Conservation (phyloP, 306 rosid genomes). For the Styphnolobium japonicum region DNA sequence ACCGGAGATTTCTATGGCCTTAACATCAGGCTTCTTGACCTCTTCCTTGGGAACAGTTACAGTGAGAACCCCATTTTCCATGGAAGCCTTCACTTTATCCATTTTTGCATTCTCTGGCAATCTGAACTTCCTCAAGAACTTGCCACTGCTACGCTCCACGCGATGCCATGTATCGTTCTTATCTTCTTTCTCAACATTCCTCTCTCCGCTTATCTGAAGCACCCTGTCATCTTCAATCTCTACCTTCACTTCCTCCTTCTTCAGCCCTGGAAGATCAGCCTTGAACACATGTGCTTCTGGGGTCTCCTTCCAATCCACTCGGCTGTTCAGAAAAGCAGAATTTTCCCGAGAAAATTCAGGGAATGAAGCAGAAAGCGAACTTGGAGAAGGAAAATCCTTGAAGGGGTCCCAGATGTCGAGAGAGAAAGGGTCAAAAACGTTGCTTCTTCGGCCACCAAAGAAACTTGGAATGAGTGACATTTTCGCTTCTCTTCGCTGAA, state of each 20-base stretch:
- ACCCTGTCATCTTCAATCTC: conserved; percentile 30
- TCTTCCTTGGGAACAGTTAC: conserved; percentile 27
- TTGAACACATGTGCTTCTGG: conserved; percentile 41
- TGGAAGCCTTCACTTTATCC: conserved; percentile 18
- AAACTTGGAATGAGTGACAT: conserved; percentile 25
- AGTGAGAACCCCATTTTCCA: conserved; percentile 37
- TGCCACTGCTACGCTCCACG: conserved; percentile 36
- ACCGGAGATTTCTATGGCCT: conserved; percentile 16
- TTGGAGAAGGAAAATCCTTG: not conserved
- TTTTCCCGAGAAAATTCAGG: not conserved
- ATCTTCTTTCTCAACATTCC: conserved; percentile 27
- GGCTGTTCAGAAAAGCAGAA: conserved; percentile 26
- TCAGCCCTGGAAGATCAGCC: conserved; percentile 33
- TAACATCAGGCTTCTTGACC: conserved; percentile 12
- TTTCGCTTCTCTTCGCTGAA: not conserved
- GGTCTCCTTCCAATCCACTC: conserved; percentile 36
- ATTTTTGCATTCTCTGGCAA: conserved; percentile 29
- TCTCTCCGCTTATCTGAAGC: conserved; percentile 35
- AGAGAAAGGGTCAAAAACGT: not conserved
- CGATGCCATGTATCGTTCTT: conserved; percentile 37
- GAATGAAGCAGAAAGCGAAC: not conserved
- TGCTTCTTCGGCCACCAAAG: conserved; percentile 16
- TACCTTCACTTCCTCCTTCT: conserved; percentile 34
- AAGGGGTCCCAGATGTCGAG: conserved; percentile 26
- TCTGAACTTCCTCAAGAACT: conserved; percentile 32